phyloP scores from a whole-genome alignment of 31 red algal genomes.

The Endocladia muricata region DNA sequence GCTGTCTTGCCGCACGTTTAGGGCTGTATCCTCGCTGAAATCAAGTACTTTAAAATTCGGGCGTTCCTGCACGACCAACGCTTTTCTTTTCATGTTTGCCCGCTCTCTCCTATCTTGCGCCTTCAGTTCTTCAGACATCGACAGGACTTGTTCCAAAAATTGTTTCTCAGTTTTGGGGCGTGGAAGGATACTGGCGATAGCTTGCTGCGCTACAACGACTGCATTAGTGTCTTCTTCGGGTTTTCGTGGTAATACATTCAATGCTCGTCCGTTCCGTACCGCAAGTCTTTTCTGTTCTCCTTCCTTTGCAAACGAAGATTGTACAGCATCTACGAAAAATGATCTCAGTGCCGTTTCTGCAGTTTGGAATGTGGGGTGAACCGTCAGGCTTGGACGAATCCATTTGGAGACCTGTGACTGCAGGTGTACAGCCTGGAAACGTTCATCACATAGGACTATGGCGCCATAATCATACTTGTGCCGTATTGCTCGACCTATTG shows the following conservation, averaged over 20 bases:
- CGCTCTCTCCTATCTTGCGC: not conserved
- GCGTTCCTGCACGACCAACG: not conserved
- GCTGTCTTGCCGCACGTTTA: conserved; percentile 31
- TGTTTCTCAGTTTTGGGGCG: conserved; percentile 38
- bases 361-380: conserved; percentile 27
- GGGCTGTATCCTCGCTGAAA: conserved; percentile 11
- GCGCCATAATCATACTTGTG: conserved; percentile 92
- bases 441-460: conserved; percentile 87
- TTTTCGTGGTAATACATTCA: conserved; percentile 16
- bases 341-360: conserved; percentile 21
- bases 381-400: conserved; percentile 59
- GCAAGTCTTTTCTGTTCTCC: conserved; percentile 13
- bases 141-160: conserved; percentile 45
- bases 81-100: not conserved
- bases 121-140: conserved; percentile 30
- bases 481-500: conserved; percentile 86
- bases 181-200: conserved; percentile 28
- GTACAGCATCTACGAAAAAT: conserved; percentile 49
- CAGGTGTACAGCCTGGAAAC: conserved; percentile 56
- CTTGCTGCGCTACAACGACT: conserved; percentile 39
- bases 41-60: not conserved
- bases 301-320: conserved; percentile 61
- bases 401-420: conserved; percentile 69
- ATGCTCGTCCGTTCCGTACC: not conserved
- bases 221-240: conserved; percentile 30